A percentile compares a stretch with the other conserved stretches of the same genome.
Evolutionary conservation across 495 filamentous ascomycete genomes (phyloP).

Genomic region (Neurospora cerealis): DNA sequence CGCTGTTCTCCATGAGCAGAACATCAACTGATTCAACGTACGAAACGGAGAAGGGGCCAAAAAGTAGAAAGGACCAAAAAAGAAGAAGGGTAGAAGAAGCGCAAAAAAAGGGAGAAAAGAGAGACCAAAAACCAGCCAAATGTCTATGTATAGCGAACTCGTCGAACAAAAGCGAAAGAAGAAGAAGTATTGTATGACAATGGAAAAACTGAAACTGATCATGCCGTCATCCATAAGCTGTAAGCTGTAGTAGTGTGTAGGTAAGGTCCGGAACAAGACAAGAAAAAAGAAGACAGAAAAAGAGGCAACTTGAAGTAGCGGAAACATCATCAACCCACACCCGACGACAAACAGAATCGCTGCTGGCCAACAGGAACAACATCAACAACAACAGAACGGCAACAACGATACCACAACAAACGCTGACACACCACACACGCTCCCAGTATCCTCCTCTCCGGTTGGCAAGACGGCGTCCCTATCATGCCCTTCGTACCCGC

Average conservation of each 20-base stretch:
- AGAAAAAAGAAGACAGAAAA: background rate
- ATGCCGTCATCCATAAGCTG: background rate
- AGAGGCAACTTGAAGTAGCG: background rate
- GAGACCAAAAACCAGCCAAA: background rate
- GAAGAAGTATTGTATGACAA: background rate
- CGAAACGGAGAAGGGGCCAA: background rate
- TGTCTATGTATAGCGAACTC: background rate
- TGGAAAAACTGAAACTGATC: background rate
- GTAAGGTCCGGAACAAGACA: background rate
- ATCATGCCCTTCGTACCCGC: background rate
- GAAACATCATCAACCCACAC: background rate
- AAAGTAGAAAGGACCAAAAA: no score
- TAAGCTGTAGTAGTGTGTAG: background rate
- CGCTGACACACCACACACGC: background rate
- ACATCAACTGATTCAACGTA: no score
- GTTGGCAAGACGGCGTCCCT: background rate
- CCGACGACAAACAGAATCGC: background rate
- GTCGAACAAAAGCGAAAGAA: background rate
- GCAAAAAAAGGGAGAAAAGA: background rate
- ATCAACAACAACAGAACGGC: background rate
- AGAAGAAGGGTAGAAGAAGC: background rate
- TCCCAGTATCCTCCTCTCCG: background rate
- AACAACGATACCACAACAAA: background rate
- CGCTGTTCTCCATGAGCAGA: background rate
- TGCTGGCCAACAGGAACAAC: background rate